Conservation (phyloP, 2,329 filamentous ascomycete genomes). For the Aspergillus melleus region DNA sequence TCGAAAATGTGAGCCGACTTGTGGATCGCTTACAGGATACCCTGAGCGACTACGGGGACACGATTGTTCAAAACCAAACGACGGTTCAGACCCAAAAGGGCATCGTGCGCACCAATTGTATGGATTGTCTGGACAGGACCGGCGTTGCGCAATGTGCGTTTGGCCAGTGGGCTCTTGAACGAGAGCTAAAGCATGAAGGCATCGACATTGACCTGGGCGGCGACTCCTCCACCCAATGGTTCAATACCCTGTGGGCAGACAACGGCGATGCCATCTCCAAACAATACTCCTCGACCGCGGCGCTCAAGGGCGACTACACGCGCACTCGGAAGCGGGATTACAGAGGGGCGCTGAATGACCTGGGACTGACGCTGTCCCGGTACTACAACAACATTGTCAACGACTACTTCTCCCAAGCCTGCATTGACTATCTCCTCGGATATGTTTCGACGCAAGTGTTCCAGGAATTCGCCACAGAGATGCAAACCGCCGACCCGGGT, state of each 20-base stretch:
- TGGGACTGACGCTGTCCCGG: conserved; percentile 77
- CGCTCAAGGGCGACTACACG: conserved; percentile 95
- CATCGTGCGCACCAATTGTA: conserved; percentile 91
- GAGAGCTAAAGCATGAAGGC: conserved; percentile 73
- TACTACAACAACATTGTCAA: conserved; percentile 89
- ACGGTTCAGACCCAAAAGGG: conserved; percentile 62
- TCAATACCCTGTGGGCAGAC: conserved; percentile 95
- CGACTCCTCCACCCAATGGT: conserved; percentile 84
- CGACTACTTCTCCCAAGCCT: conserved; percentile 93
- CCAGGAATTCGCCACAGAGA: conserved; percentile 88
- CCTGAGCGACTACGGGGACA: conserved; percentile 72
- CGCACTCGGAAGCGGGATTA: conserved; percentile 88
- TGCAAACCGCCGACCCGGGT: conserved; percentile 90
- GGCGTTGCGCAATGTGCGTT: conserved; percentile 95
- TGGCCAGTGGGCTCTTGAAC: conserved; percentile 76
- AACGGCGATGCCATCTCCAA: conserved; percentile 95
- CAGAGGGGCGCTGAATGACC: conserved; percentile 84
- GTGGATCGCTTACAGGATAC: conserved; percentile 67
- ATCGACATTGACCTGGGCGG: conserved; percentile 72
- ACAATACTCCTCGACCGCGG: conserved; percentile 93
- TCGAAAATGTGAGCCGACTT: conserved; percentile 85
- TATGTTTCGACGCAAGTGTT: conserved; percentile 84
- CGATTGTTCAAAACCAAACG: conserved; percentile 54
- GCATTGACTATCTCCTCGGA: conserved; percentile 90
- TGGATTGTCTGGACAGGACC: conserved; percentile 96